These are phyloP conservation scores for Podospora comata DNA, from an alignment of 495 filamentous ascomycete genomes.

Conservation along the genomic window DNA sequence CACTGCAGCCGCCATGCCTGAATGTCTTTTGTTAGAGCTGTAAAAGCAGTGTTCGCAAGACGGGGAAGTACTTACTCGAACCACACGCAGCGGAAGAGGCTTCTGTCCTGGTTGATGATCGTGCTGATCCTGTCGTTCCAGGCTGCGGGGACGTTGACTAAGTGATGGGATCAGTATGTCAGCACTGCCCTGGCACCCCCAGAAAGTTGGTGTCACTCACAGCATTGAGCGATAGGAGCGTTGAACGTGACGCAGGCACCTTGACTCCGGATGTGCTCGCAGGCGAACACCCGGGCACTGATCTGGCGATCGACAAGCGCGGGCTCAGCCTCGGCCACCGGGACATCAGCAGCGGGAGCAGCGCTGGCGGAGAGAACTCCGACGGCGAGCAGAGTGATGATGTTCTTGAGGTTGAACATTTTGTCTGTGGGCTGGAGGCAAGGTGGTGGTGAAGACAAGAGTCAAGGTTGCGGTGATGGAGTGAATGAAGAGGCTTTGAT, in stretches of 20 bases:
- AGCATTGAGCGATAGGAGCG: neutral
- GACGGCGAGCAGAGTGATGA: neutral
- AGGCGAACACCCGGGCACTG: neutral
- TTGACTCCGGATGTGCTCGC: neutral
- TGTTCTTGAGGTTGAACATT: constrained; percentile 2
- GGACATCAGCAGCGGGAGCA: constrained; percentile 1
- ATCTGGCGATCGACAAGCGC: neutral
- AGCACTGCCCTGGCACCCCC: neutral
- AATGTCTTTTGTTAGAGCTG: neutral
- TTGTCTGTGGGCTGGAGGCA: neutral
- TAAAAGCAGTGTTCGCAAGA: neutral
- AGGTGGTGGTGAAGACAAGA: too few relatives aligned
- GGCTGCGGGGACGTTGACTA: neutral
- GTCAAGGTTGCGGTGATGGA: too few relatives aligned
- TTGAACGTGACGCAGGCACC: neutral
- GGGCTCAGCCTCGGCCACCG: neutral
- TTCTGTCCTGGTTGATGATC: neutral
- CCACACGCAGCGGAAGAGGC: neutral
- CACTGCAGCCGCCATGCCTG: neutral
- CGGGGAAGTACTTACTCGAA: neutral
- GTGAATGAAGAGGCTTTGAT: too few relatives aligned
- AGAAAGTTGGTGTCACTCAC: neutral
- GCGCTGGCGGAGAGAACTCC: neutral
- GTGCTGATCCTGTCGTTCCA: neutral
- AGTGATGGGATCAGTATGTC: neutral